Evolutionary conservation across 208 protist genomes (phyloP), one percentile per base, ranked within the genome.

Genomic region (Vickermania ingenoplastis): DNA sequence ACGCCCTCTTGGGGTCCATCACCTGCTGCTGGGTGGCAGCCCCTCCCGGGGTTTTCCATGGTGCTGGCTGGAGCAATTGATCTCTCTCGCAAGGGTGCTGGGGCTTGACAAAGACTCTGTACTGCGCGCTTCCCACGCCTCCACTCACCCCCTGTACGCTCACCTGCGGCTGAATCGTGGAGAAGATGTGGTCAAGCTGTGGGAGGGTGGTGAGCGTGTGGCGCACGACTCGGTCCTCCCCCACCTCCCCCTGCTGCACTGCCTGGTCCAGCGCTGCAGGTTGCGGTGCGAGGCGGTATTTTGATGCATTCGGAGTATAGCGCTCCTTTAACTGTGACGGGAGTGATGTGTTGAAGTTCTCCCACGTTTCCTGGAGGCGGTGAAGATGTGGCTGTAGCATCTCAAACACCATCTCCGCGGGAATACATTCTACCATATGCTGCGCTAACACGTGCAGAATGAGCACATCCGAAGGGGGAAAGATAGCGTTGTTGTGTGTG

Each of bases 401-500:
- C 7, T 25, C 21, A 48, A 75, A 82, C 17, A 95, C 66, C 11
- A 95, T 53, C 71, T 95, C 84, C 11, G 81, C 84, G 4, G 83
- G 81, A 7, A 95, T 51, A 57, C 74, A 83, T 63, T 95, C 82
- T 2, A 92, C 58, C 11, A 89, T 60, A 57, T 95, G 88, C 3
- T 75, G 65, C 30, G 71, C 86, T 21, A 95, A 58, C 1, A 92
- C 82, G 57, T 95, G 81, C 3, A 95, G 66, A 50, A 92, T 91
- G 48, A 95, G 79, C 7, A 88, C 88, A 62, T 95, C 88, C 0
- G 85, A 92, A 3, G 88, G 88, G 13, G 88, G 88, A 48, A 95
- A 95, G 25, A 95, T 68, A 21, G 88, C 88, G 65, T 92, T 92
- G 75, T 95, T 95, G 65, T 92, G 85, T 30, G 84, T 91, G 24